Evolutionary conservation across 202 grass and related monocot species (phyloP), one percentile per base, ranked within the genome.

Genomic region (Elaeis oleifera): DNA sequence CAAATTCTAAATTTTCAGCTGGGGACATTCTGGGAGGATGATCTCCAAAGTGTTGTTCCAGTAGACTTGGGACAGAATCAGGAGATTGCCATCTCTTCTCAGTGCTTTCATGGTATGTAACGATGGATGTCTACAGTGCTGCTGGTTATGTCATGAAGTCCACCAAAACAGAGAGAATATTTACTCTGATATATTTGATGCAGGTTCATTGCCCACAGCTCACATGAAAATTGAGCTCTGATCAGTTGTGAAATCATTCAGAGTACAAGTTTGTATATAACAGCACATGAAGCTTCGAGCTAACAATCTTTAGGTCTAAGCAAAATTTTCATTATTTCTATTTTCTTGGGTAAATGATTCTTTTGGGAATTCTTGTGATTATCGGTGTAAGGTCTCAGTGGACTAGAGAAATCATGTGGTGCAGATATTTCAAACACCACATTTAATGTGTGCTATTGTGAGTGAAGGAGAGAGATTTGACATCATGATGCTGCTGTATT

Each of bases 181-280:
- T 44, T 44, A 44, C 36, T 44, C 54, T 18, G 53, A 59, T 61
- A 53, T 6, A 18, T 19, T 14, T 44, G 5, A 18, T 51, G 29
- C 85, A 97, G 94, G 94, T 48, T 71, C 82, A 27, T 79, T 84
- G 69, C 82, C 89, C 74, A 73, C 78, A 84, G 88, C 80, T 80
- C 82, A 89, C 74, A 94, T 92, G 88, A 99, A 99, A 83, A 92
- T 89, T 85, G 94, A 99, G 81, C 85, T 86, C 66, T 99, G 83
- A 99, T 52, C 65, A 22, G 16, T 5, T 21, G 5, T 21, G 5
- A 18, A 54, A 56, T 36, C 29, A 69, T 78, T 74, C n/a, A 72
- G 74, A 80, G 76, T 69, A 64, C 22, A 53, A 85, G 84, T 89
- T 78, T 83, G 88, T 90, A 96, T 72, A 76, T 66, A 59, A 71